phyloP scores from a whole-genome alignment of 2,329 filamentous ascomycete genomes.

The Gyromitra esculenta region DNA sequence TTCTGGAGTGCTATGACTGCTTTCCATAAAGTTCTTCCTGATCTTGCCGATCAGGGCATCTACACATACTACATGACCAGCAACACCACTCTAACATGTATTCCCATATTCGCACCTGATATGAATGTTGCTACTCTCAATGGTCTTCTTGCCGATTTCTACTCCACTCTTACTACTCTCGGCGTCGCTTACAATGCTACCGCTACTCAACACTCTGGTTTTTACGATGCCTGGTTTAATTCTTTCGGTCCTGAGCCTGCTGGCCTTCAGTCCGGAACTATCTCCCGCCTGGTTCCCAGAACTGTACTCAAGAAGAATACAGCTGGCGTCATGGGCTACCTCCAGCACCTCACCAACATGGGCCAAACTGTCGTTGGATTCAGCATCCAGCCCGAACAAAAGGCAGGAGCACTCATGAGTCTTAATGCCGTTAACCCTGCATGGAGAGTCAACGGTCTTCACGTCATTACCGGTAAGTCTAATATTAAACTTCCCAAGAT shows the following conservation, averaged over 20 bases:
- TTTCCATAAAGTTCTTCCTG: conserved; percentile 35
- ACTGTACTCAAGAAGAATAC: conserved; percentile 34
- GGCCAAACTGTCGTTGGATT: conserved; percentile 28
- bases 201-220: conserved; percentile 40
- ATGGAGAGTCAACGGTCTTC: conserved; percentile 65
- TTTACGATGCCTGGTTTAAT: conserved; percentile 32
- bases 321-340: conserved; percentile 20
- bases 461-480: conserved; percentile 61
- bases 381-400: conserved; percentile 57
- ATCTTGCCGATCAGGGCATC: conserved; percentile 34
- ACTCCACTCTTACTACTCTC: conserved; percentile 13
- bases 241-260: conserved; percentile 34
- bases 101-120: conserved; percentile 32
- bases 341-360: conserved; percentile 21
- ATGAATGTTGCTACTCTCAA: conserved; percentile 21
- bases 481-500: neutral
- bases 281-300: conserved; percentile 36
- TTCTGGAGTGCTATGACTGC: conserved; percentile 47
- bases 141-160: conserved; percentile 19
- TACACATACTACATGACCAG: conserved; percentile 39
- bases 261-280: conserved; percentile 29
- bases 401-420: conserved; percentile 22
- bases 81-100: conserved; percentile 22
- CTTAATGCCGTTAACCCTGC: conserved; percentile 64
- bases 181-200: conserved; percentile 40